Evolutionary conservation across 176 grass and related monocot genomes (phyloP).

Genomic region (Rhynchospora tenuis): DNA sequence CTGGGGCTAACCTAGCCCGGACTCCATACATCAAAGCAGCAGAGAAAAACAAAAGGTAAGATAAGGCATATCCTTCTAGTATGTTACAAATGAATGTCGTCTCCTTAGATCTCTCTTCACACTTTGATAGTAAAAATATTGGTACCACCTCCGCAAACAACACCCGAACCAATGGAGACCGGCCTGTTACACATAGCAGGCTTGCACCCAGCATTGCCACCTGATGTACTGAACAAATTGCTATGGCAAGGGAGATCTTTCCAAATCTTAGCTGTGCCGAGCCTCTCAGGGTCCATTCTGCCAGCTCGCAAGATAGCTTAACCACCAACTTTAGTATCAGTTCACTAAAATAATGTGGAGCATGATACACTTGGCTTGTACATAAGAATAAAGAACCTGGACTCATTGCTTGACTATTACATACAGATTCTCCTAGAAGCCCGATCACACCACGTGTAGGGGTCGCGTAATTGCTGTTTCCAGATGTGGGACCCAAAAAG

Average conservation of each 20-base stretch:
- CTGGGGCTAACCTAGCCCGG: constrained; percentile 25
- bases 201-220: constrained; percentile 44
- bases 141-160: constrained; percentile 50
- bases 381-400: constrained; percentile 47
- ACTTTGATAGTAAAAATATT: constrained; percentile 40
- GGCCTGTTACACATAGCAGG: constrained; percentile 52
- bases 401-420: constrained; percentile 6
- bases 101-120: constrained; percentile 33
- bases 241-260: constrained; percentile 35
- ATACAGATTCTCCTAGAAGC: constrained; percentile 35
- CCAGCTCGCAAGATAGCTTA: constrained; percentile 38
- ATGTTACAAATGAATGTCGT: constrained; percentile 27
- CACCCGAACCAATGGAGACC: constrained; percentile 31
- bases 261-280: constrained; percentile 40
- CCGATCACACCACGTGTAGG: constrained; percentile 32
- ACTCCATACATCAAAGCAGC: constrained; percentile 50
- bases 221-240: constrained; percentile 33
- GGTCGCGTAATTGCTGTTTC: constrained; percentile 19
- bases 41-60: constrained; percentile 42
- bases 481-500: constrained; percentile 36
- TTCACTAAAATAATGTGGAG: constrained; percentile 39
- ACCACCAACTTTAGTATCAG: constrained; percentile 54
- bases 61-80: constrained; percentile 45
- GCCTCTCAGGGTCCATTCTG: constrained; percentile 29
- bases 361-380: constrained; percentile 36